phyloP scores from a whole-genome alignment of 192 early-diverging fungal genomes.

The Coemansia sp. region DNA sequence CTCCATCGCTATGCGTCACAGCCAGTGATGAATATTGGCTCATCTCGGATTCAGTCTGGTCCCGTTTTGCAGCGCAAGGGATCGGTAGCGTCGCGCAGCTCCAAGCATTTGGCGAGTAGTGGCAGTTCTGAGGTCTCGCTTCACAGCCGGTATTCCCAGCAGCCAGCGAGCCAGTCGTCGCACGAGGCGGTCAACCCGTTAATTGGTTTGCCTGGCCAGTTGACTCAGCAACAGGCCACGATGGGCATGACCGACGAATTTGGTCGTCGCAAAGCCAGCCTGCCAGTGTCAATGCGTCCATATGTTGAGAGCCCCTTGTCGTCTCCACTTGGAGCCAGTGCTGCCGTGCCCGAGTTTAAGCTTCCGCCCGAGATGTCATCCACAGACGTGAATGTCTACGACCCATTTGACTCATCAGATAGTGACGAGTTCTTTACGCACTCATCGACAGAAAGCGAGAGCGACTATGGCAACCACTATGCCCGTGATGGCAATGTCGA shows the following conservation, averaged over 20 bases:
- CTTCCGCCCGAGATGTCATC: constrained; percentile 46
- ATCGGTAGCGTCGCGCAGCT: constrained; percentile 31
- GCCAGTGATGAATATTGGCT: constrained; percentile 33
- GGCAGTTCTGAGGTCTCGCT: constrained; percentile 7
- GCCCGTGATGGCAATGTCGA: constrained; percentile 2
- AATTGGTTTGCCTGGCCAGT: constrained; percentile 13
- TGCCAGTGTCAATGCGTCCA: background rate
- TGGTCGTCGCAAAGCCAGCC: constrained; percentile 23
- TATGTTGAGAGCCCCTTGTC: constrained; percentile 5
- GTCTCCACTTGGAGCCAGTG: background rate
- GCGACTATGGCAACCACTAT: constrained; percentile 37
- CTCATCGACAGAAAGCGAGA: constrained; percentile 43
- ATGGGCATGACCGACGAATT: constrained; percentile 55
- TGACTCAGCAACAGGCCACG: constrained; percentile 22
- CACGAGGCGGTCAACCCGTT: background rate
- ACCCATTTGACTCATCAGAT: constrained; percentile 54
- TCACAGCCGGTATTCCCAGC: constrained; percentile 8
- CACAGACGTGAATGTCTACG: constrained; percentile 45
- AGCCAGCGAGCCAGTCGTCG: constrained; percentile 8
- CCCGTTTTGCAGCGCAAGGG: constrained; percentile 30
- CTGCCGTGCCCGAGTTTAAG: constrained; percentile 17
- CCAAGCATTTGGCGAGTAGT: constrained; percentile 9
- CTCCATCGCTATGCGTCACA: constrained; percentile 49
- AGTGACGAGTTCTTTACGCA: constrained; percentile 55
- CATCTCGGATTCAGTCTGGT: background rate